A percentile compares a stretch with the other conserved stretches of the same genome.
These are phyloP conservation scores for Penicillium psychrosexuale DNA, from an alignment of 2,329 filamentous ascomycete species.

Conservation along the genomic window DNA sequence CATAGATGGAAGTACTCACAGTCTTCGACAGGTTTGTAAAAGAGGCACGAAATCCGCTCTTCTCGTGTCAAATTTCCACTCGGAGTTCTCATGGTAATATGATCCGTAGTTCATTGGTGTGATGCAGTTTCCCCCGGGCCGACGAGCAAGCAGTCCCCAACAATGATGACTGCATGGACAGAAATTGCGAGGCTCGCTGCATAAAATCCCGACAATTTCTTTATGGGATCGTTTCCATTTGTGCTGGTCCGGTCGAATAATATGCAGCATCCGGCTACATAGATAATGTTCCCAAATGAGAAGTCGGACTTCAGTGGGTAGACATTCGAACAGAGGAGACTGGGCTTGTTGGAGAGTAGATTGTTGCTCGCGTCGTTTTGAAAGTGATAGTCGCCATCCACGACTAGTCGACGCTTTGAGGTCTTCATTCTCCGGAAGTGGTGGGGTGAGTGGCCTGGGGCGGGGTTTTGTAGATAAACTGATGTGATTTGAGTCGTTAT, in stretches of 20 bases:
- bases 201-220: background rate
- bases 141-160: background rate
- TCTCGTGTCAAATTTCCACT: background rate
- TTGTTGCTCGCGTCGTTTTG: background rate
- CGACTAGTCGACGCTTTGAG: background rate
- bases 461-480: background rate
- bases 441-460: background rate
- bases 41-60: background rate
- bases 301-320: background rate
- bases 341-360: background rate
- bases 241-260: background rate
- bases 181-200: background rate
- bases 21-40: background rate
- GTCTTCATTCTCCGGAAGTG: background rate
- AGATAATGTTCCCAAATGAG: constrained; percentile 2
- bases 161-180: constrained; percentile 5
- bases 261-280: background rate
- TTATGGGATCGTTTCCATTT: background rate
- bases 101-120: background rate
- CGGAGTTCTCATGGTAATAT: background rate
- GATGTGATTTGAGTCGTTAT: background rate
- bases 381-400: background rate
- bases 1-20: background rate
- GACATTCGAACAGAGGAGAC: background rate
- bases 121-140: background rate